phyloP scores from a whole-genome alignment of 1,284 basidiomycete species.

The Fistulinella cinereoalba region DNA sequence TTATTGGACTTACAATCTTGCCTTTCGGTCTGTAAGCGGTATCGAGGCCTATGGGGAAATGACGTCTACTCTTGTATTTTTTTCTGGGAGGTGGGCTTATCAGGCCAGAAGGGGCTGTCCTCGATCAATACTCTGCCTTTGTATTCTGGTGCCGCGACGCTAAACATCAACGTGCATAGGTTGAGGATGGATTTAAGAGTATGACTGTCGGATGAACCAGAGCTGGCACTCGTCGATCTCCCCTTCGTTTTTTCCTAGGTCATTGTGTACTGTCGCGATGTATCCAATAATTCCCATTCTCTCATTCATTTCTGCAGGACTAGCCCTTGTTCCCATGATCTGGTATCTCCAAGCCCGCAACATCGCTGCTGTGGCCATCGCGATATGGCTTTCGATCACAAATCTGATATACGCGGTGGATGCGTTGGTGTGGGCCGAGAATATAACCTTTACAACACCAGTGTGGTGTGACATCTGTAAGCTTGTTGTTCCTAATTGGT shows the following conservation, averaged over 20 bases:
- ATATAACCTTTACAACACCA: conserved; percentile 17
- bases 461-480: conserved; percentile 39
- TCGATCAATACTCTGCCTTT: conserved; percentile 7
- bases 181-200: conserved; percentile 20
- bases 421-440: conserved; percentile 30
- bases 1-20: conserved; percentile 19
- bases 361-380: conserved; percentile 44
- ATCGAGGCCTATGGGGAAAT: conserved; percentile 3
- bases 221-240: conserved; percentile 9
- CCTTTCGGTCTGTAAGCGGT: neutral
- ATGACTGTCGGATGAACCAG: neutral
- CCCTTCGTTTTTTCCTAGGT: conserved; percentile 10
- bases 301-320: conserved; percentile 46
- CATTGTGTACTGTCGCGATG: conserved; percentile 37
- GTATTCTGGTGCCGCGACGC: conserved; percentile 11
- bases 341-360: conserved; percentile 45
- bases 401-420: conserved; percentile 34
- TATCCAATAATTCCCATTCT: conserved; percentile 43
- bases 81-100: conserved; percentile 24
- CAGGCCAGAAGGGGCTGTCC: conserved; percentile 3
- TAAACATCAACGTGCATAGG: neutral
- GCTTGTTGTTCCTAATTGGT: conserved; percentile 15
- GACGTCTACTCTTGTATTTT: conserved; percentile 26
- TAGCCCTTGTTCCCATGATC: conserved; percentile 40
- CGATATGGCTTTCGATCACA: conserved; percentile 31